phyloP scores from a whole-genome alignment of 2,329 filamentous ascomycete species.

The Pseudopyrenochaeta lycopersici region DNA sequence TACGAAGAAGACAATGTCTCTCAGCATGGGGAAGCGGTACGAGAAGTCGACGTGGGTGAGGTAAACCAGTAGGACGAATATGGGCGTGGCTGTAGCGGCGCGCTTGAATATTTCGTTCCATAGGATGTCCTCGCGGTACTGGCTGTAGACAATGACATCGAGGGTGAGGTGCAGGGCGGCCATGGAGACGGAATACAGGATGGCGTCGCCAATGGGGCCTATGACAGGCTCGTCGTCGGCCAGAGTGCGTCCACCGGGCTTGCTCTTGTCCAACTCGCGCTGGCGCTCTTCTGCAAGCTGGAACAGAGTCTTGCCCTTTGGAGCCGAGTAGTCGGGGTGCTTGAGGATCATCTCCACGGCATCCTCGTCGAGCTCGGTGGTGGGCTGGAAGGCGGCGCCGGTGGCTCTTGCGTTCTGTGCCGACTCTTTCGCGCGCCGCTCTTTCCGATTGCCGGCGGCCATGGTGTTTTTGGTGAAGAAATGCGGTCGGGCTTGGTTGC shows the following conservation, averaged over 20 bases:
- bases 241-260: slow-evolving; percentile 58
- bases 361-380: slow-evolving; percentile 49
- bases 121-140: slow-evolving; percentile 74
- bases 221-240: slow-evolving; percentile 53
- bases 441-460: slow-evolving; percentile 54
- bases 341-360: slow-evolving; percentile 68
- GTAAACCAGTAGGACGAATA: slow-evolving; percentile 57
- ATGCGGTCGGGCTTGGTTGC: slow-evolving; percentile 3
- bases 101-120: slow-evolving; percentile 66
- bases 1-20: slow-evolving; percentile 68
- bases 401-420: slow-evolving; percentile 22
- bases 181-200: slow-evolving; percentile 66
- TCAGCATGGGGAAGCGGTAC: slow-evolving; percentile 54
- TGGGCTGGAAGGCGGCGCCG: slow-evolving; percentile 50
- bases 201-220: slow-evolving; percentile 57
- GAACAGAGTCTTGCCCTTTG: slow-evolving; percentile 73
- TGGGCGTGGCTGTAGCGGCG: slow-evolving; percentile 56
- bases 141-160: slow-evolving; percentile 80
- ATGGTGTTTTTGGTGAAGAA: slow-evolving; percentile 23
- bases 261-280: slow-evolving; percentile 54
- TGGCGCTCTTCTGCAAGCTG: slow-evolving; percentile 73
- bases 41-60: slow-evolving; percentile 53
- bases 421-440: slow-evolving; percentile 53
- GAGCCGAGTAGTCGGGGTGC: slow-evolving; percentile 73
- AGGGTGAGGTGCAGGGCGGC: slow-evolving; percentile 79